Evolutionary conservation across 1,284 basidiomycete genomes (phyloP), one percentile per base, ranked within the genome.

Genomic region (Chondrostereum purpureum): DNA sequence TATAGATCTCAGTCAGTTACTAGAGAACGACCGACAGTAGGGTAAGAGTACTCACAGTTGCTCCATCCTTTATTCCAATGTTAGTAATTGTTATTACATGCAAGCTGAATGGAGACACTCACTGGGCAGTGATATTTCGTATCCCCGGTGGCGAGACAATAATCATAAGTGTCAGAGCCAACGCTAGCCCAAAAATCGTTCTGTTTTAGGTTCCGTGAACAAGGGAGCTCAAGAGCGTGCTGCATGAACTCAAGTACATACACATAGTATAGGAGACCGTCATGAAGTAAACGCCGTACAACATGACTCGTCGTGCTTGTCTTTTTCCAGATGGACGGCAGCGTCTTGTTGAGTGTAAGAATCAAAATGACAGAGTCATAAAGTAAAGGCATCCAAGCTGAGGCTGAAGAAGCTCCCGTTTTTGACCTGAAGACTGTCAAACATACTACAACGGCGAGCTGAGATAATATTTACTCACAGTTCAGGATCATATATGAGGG

Each of bases 231-330:
- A 31, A 8, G 27, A 31, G 8, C 27, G n/a, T 31, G 27, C n/a
- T n/a, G 27, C 27, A n/a, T 31, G n/a, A 31, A n/a, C n/a, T 31
- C 8, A n/a, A 31, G 8, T 8, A 31, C 57, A 34, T 37, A 70
- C 71, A 63, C 63, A 54, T 76, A 80, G 53, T 79, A 79, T 5
- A 77, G 48, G 14, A 78, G 43, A 2, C 77, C 78, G 52, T 79
- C 76, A 56, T 71, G 65, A n/a, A 79, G 60, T 16, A 80, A 56
- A 13, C 67, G 61, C 45, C 63, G 66, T 37, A 74, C 55, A 22
- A 77, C 67, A 44, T 66, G 67, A 4, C 69, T 61, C 0, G 68
- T 67, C 44, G 65, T 67, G 4, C 69, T 61, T 0, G 68, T 61
- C 31, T 67, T 58, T 23, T 62, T 57, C 19, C 63, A 61, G 22